Percentiles rank a stretch among this genome's conserved stretches.
phyloP scores from a whole-genome alignment of 805 yeast genomes.

The Metschnikowia kofuensis region DNA sequence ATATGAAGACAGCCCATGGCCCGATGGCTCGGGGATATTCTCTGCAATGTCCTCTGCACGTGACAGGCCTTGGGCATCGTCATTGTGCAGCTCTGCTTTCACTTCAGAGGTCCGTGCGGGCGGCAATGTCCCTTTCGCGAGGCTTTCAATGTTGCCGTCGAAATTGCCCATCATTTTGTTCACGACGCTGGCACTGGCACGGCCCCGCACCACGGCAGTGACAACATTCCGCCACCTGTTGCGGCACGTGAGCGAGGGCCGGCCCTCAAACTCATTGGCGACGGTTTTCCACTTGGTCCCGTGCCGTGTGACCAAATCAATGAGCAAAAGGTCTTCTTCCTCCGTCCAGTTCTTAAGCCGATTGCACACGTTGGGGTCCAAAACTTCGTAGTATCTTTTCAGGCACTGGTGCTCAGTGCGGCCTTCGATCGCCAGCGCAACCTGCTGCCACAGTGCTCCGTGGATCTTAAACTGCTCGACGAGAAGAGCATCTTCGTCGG shows the following conservation, averaged over 20 bases:
- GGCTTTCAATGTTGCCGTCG: slow-evolving; percentile 3
- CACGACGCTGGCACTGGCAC: slow-evolving; percentile 53
- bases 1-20: not conserved
- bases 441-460: slow-evolving; percentile 87
- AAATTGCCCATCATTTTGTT: slow-evolving; percentile 46
- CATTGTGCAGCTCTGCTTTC: not conserved
- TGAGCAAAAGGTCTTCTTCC: slow-evolving; percentile 70
- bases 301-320: slow-evolving; percentile 61
- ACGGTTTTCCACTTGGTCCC: slow-evolving; percentile 92
- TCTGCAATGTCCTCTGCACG: not conserved
- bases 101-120: not conserved
- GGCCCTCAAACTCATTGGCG: slow-evolving; percentile 62
- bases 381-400: slow-evolving; percentile 81
- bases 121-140: slow-evolving; percentile 2
- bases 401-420: slow-evolving; percentile 96
- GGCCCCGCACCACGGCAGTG: slow-evolving; percentile 68
- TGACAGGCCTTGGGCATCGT: too few species aligned
- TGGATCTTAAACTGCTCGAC: slow-evolving; percentile 59
- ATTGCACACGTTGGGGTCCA: slow-evolving; percentile 78
- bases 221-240: slow-evolving; percentile 90
- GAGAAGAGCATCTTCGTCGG: slow-evolving; percentile 68
- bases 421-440: slow-evolving; percentile 71
- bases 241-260: slow-evolving; percentile 88
- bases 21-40: not conserved
- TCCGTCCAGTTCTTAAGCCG: slow-evolving; percentile 75